These are phyloP conservation scores for Hemisphaericaspora xylofermentans DNA, from an alignment of 1,139 yeast species.

Conservation along the genomic window DNA sequence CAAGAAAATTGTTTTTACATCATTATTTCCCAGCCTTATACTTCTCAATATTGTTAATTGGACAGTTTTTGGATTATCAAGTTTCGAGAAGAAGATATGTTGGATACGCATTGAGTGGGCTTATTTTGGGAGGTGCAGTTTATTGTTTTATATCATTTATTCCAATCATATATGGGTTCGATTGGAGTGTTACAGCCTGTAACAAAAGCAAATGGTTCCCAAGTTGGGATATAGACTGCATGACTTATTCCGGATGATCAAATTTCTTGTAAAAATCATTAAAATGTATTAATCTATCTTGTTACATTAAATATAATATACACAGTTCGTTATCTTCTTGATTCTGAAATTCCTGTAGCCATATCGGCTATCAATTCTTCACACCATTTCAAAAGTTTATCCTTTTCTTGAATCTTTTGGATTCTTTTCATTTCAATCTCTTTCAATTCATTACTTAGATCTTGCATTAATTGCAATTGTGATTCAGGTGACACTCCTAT, in stretches of 20 bases:
- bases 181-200: slow-evolving; percentile 33
- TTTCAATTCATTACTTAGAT: slow-evolving; percentile 63
- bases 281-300: background rate
- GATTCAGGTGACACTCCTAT: slow-evolving; percentile 79
- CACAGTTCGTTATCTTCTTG: slow-evolving; percentile 19
- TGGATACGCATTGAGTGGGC: slow-evolving; percentile 20
- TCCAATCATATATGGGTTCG: slow-evolving; percentile 37
- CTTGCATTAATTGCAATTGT: slow-evolving; percentile 64
- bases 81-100: slow-evolving; percentile 18
- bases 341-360: slow-evolving; percentile 52
- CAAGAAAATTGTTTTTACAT: slow-evolving; percentile 36
- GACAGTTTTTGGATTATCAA: slow-evolving; percentile 35
- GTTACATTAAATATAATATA: background rate
- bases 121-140: slow-evolving; percentile 15
- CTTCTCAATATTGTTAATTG: slow-evolving; percentile 32
- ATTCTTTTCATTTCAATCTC: slow-evolving; percentile 61
- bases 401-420: slow-evolving; percentile 63
- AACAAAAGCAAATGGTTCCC: slow-evolving; percentile 28
- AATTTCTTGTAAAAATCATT: background rate
- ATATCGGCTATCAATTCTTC: slow-evolving; percentile 67
- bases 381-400: slow-evolving; percentile 60
- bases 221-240: slow-evolving; percentile 40
- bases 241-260: slow-evolving; percentile 13
- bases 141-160: slow-evolving; percentile 21
- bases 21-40: slow-evolving; percentile 41